Evolutionary conservation across 1,139 yeast species (phyloP), one percentile per base, ranked within the genome.

Genomic region (Pichia cactophila): DNA sequence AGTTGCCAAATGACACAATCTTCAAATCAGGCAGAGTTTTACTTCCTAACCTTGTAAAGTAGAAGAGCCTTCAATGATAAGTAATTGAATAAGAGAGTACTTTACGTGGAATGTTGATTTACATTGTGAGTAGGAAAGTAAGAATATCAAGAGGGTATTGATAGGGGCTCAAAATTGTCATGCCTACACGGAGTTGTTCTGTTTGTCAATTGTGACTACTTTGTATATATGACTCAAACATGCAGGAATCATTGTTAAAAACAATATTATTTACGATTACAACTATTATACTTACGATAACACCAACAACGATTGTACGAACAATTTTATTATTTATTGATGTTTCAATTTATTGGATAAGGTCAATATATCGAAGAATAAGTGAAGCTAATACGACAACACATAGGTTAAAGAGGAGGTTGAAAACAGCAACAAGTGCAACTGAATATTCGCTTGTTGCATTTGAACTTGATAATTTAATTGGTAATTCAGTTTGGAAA

Each of bases 401-500:
- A 28, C 31, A 28, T 9, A 28, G 9, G 11, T 64, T 69, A 26
- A 62, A 72, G 41, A 70, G 70, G 47, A 66, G 67, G 44, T 62
- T 78, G 17, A 70, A 71, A 38, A 67, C 62, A 46, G 77, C 72
- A 14, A 70, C 72, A 41, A 73, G 71, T 29, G 83, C 78, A 61
- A 75, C 71, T 42, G 85, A 81, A 50, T 85, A 88, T 87, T 76
- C 74, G 54, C 68, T 65, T 28, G 73, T 75, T 4, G 86, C 86
- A 1, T 66, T 70, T 5, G 75, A 78, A 52, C 77, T 86, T 5
- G 95, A 86, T 59, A 73, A 73, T 49, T 66, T 83, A 28, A 80
- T 86, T 0, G 85, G 85, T 42, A 80, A 83, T 62, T 87, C 84
- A 58, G 64, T 82, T 46, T 86, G 95, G 96, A 73, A 97, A 53